Base-by-base conservation (phyloP, 2,329 filamentous ascomycete genomes). In the Aspergillus ustus region DNA sequence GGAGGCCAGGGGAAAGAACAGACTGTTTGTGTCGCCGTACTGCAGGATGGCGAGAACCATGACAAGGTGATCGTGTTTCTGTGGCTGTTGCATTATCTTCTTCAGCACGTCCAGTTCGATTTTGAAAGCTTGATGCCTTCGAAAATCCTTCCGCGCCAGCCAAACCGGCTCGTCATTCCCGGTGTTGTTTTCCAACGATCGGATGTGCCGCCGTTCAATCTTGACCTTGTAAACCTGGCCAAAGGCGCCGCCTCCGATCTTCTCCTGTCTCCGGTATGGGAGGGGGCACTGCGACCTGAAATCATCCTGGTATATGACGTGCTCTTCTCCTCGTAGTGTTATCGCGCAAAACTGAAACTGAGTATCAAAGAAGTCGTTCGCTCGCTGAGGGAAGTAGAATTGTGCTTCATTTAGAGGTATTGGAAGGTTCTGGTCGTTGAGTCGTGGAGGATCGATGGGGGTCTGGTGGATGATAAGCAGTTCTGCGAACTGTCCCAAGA, bases 1-100 rank as follows among this genome's bases (percentile, higher is more conserved):
- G 19, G 72, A 66, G 1, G 78, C 77, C 5, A 77, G 69, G 1
- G 75, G 74, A 72, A 80, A 80, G 59, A 80, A 80, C 3, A 81
- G 66, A 54, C 77, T 80, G 63, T 77, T 79, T 1, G 65, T 75
- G 6, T 60, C 63, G 6, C 69, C 73, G 17, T 74, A 71, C 25
- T 74, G 68, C 15, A 81, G 62, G 28, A 71, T 76, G 8, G 77
- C 77, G 7, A 72, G 71, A 40, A 73, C 77, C 48, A 76, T 72
- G 15, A 80, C 60, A 4, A 80, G 72, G 25, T 80, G 78, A 5
- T 73, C 67, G 34, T 73, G 73, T 22, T 63, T 69, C 13, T 67
- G 71, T 3, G 70, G 69, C n/a, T 70, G 69, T 9, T 62, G 67
- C 7, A 78, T 67, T 13, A 80, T 77, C 45, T 69, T 70, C 40